Percentiles rank a stretch among this genome's conserved stretches.
phyloP scores from a whole-genome alignment of 2,329 filamentous ascomycete genomes.

The Colletotrichum magnum region DNA sequence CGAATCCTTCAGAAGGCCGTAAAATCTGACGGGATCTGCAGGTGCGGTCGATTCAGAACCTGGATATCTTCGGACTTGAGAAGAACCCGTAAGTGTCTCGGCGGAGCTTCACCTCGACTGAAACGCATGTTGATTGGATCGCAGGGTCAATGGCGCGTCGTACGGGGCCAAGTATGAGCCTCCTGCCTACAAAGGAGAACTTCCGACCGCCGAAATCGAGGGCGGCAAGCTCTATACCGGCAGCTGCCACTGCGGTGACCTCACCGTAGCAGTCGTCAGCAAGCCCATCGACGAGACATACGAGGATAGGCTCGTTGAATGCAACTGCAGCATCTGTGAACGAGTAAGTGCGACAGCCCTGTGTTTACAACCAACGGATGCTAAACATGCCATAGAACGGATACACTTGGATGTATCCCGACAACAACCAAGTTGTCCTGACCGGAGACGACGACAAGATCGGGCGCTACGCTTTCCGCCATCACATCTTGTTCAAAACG shows the following conservation, averaged over 20 bases:
- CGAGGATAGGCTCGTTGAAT: constrained; percentile 53
- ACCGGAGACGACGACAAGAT: constrained; percentile 56
- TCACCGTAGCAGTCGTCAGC: constrained; percentile 59
- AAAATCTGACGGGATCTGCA: constrained; percentile 42
- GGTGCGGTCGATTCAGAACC: constrained; percentile 59
- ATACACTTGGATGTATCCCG: constrained; percentile 61
- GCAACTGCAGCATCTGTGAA: constrained; percentile 67
- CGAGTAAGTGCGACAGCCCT: constrained; percentile 49
- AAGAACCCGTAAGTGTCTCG: constrained; percentile 48
- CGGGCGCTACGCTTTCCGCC: constrained; percentile 53
- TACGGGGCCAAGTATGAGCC: constrained; percentile 51
- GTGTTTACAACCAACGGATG: not conserved
- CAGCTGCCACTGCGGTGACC: constrained; percentile 67
- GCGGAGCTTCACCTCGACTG: not conserved
- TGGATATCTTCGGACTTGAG: constrained; percentile 59
- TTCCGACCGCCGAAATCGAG: constrained; percentile 55
- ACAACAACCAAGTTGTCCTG: constrained; percentile 55
- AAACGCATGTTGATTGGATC: constrained; percentile 22
- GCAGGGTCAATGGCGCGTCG: constrained; percentile 56
- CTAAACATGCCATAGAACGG: constrained; percentile 52
- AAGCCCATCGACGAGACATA: constrained; percentile 58
- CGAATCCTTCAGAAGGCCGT: not conserved
- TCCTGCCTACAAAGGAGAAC: constrained; percentile 56
- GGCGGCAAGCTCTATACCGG: constrained; percentile 61
- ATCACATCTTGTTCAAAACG: constrained; percentile 52